Evolutionary conservation across 768 basidiomycete genomes (phyloP).

Genomic region (Baorangia bicolor): DNA sequence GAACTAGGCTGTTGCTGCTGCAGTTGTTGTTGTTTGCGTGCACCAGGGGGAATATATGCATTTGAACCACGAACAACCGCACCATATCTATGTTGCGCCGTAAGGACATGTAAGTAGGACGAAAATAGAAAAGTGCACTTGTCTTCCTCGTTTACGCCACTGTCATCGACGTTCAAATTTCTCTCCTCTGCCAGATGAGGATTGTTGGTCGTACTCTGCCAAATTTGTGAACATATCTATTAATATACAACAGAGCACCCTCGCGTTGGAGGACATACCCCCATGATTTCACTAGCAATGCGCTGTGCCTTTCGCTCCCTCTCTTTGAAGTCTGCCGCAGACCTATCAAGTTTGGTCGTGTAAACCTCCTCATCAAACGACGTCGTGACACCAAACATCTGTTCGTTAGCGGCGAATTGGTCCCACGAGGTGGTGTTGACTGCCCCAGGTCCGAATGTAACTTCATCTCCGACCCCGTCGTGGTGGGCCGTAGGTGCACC

Average conservation of each 20-base stretch:
- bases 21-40: slow-evolving; percentile 53
- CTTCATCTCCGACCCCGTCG: slow-evolving; percentile 52
- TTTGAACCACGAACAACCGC: slow-evolving; percentile 86
- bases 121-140: slow-evolving; percentile 55
- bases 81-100: slow-evolving; percentile 61
- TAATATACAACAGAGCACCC: slow-evolving; percentile 2
- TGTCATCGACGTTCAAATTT: slow-evolving; percentile 59
- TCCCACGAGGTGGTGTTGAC: slow-evolving; percentile 65
- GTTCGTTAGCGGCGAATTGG: slow-evolving; percentile 92
- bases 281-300: slow-evolving; percentile 89
- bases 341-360: slow-evolving; percentile 89
- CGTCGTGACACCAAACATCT: slow-evolving; percentile 88
- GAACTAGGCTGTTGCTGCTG: slow-evolving; percentile 22
- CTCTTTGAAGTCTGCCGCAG: slow-evolving; percentile 82
- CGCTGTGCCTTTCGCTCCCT: slow-evolving; percentile 83
- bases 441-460: slow-evolving; percentile 63
- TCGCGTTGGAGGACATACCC: slow-evolving; percentile 47
- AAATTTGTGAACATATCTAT: slow-evolving; percentile 10
- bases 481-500: slow-evolving; percentile 25
- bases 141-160: slow-evolving; percentile 89
- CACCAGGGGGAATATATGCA: slow-evolving; percentile 94
- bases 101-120: slow-evolving; percentile 23
- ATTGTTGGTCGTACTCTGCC: slow-evolving; percentile 65
- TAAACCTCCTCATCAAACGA: slow-evolving; percentile 93
- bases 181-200: slow-evolving; percentile 91